A percentile compares a stretch with the other conserved stretches of the same genome.
Evolutionary conservation across 805 yeast genomes (phyloP).

Genomic region (Blastobotrys terrestris): DNA sequence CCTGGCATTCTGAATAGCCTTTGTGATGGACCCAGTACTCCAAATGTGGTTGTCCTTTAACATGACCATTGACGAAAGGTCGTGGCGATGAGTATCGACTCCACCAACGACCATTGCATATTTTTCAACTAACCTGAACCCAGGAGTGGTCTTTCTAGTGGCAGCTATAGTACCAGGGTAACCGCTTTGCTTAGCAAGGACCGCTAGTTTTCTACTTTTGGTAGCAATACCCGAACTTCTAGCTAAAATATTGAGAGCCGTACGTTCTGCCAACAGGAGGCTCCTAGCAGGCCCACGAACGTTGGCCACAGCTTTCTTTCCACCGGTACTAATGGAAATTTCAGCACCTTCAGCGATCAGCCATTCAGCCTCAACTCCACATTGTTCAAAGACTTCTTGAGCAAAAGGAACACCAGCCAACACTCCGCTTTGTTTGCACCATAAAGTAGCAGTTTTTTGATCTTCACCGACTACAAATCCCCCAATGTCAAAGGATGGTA

Average conservation of each 20-base stretch:
- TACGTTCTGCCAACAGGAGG: slow-evolving; percentile 76
- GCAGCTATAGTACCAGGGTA: slow-evolving; percentile 87
- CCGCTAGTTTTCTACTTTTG: slow-evolving; percentile 50
- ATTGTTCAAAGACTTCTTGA: slow-evolving; percentile 72
- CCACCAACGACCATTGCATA: slow-evolving; percentile 96
- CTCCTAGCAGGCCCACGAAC: slow-evolving; percentile 78
- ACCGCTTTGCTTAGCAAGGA: slow-evolving; percentile 59
- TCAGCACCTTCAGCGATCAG: slow-evolving; percentile 62
- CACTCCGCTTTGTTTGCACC: slow-evolving; percentile 75
- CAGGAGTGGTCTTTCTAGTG: slow-evolving; percentile 96
- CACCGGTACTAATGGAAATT: slow-evolving; percentile 39
- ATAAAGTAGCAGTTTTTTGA: slow-evolving; percentile 63
- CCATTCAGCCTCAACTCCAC: slow-evolving; percentile 71
- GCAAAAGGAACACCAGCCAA: slow-evolving; percentile 88
- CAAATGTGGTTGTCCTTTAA: slow-evolving; percentile 90
- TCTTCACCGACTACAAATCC: slow-evolving; percentile 89
- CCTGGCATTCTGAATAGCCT: slow-evolving; percentile 73
- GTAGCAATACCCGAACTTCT: slow-evolving; percentile 88
- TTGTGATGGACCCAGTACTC: slow-evolving; percentile 86
- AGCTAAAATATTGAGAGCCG: slow-evolving; percentile 74
- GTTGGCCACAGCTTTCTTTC: slow-evolving; percentile 67
- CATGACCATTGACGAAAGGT: slow-evolving; percentile 92
- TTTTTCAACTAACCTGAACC: slow-evolving; percentile 79
- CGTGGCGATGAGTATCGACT: slow-evolving; percentile 87
- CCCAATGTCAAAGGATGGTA: slow-evolving; percentile 90